Percentiles rank a stretch among this genome's conserved stretches.
These are phyloP conservation scores for Tolypocladium ovalisporum DNA, from an alignment of 2,329 filamentous ascomycete genomes.

Conservation along the genomic window DNA sequence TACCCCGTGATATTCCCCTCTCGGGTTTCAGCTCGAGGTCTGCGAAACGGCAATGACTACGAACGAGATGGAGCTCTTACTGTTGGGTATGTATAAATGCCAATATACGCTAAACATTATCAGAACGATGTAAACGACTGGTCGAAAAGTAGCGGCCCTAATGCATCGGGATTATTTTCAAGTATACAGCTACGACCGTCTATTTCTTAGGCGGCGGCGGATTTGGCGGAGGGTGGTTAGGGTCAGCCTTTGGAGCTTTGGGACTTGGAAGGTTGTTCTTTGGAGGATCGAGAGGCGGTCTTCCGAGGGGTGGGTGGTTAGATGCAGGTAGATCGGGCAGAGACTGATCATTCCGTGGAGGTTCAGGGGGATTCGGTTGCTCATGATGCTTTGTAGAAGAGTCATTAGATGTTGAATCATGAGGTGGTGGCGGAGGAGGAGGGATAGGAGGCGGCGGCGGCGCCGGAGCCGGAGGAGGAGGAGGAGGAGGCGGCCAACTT, in stretches of 20 bases:
- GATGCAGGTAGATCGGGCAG: not conserved
- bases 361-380: too few relatives aligned
- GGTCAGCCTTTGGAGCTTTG: not conserved
- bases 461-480: not conserved
- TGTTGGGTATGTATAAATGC: not conserved
- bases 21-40: too few relatives aligned
- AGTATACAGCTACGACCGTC: not conserved
- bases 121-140: not conserved
- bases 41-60: not conserved
- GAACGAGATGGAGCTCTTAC: too few relatives aligned
- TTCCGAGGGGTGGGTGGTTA: not conserved
- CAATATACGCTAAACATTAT: not conserved
- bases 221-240: not conserved
- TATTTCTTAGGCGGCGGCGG: not conserved
- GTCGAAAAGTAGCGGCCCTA: not conserved
- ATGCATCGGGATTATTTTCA: not conserved
- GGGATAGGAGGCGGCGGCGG: not conserved
- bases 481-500: not conserved
- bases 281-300: not conserved
- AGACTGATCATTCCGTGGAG: not conserved
- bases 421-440: not conserved
- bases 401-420: not conserved
- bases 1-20: not conserved
- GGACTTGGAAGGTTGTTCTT: not conserved
- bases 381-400: not conserved